Percentiles rank a stretch among this genome's conserved stretches.
Conservation (phyloP, 2,329 filamentous ascomycete genomes). For the Verticillium zaregamsianum region DNA sequence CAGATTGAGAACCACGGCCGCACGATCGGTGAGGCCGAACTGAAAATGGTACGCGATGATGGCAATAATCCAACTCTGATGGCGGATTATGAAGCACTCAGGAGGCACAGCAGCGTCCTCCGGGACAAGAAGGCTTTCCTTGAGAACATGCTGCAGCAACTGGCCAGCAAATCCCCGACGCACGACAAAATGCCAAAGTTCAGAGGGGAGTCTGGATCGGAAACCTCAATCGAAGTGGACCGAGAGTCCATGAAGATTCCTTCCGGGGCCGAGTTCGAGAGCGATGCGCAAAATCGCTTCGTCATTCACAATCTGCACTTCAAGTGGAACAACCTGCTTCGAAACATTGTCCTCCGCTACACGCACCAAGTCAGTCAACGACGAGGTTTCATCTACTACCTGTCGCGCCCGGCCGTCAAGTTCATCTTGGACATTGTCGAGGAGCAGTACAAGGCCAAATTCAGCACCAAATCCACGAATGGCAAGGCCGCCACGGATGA, state of each 20-base stretch:
- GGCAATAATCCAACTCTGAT: constrained; percentile 45
- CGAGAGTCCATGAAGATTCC: constrained; percentile 61
- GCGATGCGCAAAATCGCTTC: constrained; percentile 97
- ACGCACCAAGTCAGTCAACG: constrained; percentile 96
- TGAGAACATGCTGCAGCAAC: constrained; percentile 52
- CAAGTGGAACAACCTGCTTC: constrained; percentile 95
- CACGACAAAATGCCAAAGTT: constrained; percentile 20
- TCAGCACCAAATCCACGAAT: constrained; percentile 23
- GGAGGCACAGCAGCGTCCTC: constrained; percentile 50
- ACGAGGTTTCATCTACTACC: constrained; percentile 95
- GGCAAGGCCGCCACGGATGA: not conserved
- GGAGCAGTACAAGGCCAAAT: constrained; percentile 76
- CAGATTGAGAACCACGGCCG: constrained; percentile 75
- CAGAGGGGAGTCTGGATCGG: constrained; percentile 17
- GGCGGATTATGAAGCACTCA: constrained; percentile 57
- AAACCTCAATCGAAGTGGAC: constrained; percentile 45
- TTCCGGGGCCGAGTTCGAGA: constrained; percentile 75
- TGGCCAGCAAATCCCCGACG: constrained; percentile 30
- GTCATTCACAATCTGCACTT: constrained; percentile 96
- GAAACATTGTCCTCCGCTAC: constrained; percentile 95
- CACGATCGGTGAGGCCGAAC: constrained; percentile 70
- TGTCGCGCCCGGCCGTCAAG: constrained; percentile 91
- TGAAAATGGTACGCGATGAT: constrained; percentile 54
- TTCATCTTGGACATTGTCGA: constrained; percentile 98
- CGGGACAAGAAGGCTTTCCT: constrained; percentile 55